Conservation (phyloP, 192 early-diverging fungal species). For the Phycomyces nitens region DNA sequence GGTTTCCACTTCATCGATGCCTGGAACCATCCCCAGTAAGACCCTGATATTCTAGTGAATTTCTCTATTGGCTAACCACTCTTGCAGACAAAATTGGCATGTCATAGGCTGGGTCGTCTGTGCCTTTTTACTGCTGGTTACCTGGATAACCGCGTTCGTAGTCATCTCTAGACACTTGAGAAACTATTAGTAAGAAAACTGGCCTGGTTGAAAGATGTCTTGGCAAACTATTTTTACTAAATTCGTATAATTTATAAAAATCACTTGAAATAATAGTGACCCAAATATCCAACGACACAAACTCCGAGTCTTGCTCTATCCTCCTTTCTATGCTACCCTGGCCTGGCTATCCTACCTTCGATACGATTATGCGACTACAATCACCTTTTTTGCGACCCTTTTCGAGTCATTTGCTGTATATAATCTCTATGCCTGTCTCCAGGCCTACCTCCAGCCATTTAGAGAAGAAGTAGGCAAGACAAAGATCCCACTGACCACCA, state of each 20-base stretch:
- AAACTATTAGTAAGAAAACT: conserved; percentile 28
- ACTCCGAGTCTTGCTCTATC: conserved; percentile 29
- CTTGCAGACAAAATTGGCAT: conserved; percentile 17
- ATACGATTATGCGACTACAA: conserved; percentile 27
- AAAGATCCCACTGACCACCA: conserved; percentile 20
- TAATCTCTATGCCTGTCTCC: conserved; percentile 30
- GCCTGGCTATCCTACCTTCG: conserved; percentile 29
- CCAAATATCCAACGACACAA: conserved; percentile 38
- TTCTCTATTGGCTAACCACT: background rate
- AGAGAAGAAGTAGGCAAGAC: conserved; percentile 21
- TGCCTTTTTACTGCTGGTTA: conserved; percentile 18
- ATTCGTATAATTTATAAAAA: background rate
- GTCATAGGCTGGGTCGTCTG: conserved; percentile 31
- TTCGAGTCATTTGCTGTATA: conserved; percentile 39
- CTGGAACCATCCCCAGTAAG: conserved; percentile 9
- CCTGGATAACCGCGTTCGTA: conserved; percentile 17
- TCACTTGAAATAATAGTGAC: conserved; percentile 14
- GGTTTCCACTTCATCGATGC: conserved; percentile 16
- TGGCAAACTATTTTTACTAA: background rate
- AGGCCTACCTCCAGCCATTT: conserved; percentile 32
- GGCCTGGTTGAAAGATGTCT: background rate
- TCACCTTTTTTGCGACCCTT: conserved; percentile 33
- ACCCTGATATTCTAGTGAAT: background rate
- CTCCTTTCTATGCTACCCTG: conserved; percentile 32
- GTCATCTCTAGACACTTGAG: conserved; percentile 16